Conservation (phyloP, 768 basidiomycete species). For the Strobilomyces confusus region DNA sequence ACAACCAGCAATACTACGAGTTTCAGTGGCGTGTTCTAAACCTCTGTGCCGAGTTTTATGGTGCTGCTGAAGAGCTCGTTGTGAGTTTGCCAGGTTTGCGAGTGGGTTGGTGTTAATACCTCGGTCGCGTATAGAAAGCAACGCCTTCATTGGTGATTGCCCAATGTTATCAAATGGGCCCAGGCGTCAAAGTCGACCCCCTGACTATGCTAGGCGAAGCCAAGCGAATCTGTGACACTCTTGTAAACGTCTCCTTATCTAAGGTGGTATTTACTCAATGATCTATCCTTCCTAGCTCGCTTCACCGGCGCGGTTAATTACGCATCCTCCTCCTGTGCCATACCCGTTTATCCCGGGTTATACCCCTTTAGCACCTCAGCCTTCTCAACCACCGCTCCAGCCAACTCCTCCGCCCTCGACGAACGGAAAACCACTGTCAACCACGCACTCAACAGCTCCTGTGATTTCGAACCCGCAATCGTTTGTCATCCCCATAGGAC, state of each 20-base stretch:
- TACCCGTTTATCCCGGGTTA: constrained; percentile 46
- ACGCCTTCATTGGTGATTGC: constrained; percentile 70
- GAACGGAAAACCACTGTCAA: constrained; percentile 31
- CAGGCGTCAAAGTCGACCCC: constrained; percentile 67
- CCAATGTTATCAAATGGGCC: constrained; percentile 76
- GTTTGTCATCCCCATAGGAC: constrained; percentile 67
- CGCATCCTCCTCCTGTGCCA: constrained; percentile 60
- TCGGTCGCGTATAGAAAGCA: constrained; percentile 36
- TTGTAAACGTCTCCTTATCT: constrained; percentile 41
- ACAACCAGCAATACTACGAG: constrained; percentile 78
- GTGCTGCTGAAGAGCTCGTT: constrained; percentile 78
- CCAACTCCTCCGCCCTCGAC: constrained; percentile 36
- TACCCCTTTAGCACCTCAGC: constrained; percentile 19
- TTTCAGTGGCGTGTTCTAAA: constrained; percentile 84
- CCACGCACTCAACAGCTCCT: constrained; percentile 34
- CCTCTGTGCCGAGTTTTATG: constrained; percentile 82
- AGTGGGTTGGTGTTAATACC: constrained; percentile 6
- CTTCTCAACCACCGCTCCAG: constrained; percentile 31
- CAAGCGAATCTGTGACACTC: constrained; percentile 71
- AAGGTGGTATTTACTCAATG: constrained; percentile 5
- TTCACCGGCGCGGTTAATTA: constrained; percentile 67
- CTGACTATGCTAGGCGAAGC: constrained; percentile 71
- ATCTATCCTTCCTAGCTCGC: constrained; percentile 48
- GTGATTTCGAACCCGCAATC: constrained; percentile 70
- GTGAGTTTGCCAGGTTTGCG: constrained; percentile 42